Evolutionary conservation across 495 filamentous ascomycete genomes (phyloP).

Genomic region (Monascus purpureus): DNA sequence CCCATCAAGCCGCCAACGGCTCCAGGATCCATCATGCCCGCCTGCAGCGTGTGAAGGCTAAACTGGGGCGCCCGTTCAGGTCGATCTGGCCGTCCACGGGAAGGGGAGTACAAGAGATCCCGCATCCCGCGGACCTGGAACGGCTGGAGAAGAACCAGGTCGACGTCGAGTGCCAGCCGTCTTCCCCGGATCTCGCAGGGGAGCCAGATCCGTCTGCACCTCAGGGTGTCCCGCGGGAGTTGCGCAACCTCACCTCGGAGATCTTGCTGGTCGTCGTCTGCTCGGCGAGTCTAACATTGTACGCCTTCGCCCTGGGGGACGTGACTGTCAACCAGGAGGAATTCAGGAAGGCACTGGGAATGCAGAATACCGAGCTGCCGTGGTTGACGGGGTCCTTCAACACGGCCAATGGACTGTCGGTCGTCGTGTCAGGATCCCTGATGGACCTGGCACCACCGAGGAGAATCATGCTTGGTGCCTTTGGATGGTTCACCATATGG

Average conservation of each 20-base stretch:
- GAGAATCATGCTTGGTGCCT: conserved; percentile 28
- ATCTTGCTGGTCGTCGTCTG: conserved; percentile 30
- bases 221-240: conserved; percentile 24
- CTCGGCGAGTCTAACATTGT: conserved; percentile 31
- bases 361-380: conserved; percentile 24
- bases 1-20: too few species aligned
- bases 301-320: conserved; percentile 29
- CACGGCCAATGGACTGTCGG: conserved; percentile 27
- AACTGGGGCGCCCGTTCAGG: too few species aligned
- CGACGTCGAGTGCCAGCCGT: too few species aligned
- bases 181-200: too few species aligned
- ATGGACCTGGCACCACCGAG: conserved; percentile 28
- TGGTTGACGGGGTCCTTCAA: conserved; percentile 30
- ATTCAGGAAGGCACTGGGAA: conserved; percentile 18
- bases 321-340: conserved; percentile 24
- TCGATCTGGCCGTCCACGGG: too few species aligned
- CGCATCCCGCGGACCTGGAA: too few species aligned
- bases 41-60: too few species aligned
- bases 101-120: too few species aligned
- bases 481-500: conserved; percentile 29
- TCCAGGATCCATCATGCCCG: too few species aligned
- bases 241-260: conserved; percentile 20
- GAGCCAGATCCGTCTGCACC: too few species aligned
- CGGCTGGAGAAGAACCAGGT: too few species aligned
- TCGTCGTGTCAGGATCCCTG: conserved; percentile 29